Percentiles rank a stretch among this genome's conserved stretches.
These are phyloP conservation scores for Aspergillus vadensis DNA, from an alignment of 2,329 filamentous ascomycete genomes.

Conservation along the genomic window DNA sequence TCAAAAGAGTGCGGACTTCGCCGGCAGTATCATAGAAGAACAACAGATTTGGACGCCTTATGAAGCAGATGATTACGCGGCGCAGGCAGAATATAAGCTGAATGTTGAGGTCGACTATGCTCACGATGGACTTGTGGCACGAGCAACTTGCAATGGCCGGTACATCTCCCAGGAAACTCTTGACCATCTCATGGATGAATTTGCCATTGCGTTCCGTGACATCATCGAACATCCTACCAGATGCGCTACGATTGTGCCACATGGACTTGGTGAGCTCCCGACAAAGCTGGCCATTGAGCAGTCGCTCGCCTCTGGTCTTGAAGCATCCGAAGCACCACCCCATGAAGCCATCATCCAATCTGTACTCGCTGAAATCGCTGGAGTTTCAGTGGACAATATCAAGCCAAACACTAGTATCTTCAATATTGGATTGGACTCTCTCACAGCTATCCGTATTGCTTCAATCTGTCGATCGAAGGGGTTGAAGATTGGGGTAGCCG, in stretches of 20 bases:
- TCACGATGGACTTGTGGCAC: slow-evolving; percentile 22
- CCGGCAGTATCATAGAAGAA: slow-evolving; percentile 12
- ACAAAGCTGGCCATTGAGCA: slow-evolving; percentile 13
- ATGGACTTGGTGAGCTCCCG: slow-evolving; percentile 25
- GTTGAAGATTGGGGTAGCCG: slow-evolving; percentile 31
- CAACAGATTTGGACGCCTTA: slow-evolving; percentile 29
- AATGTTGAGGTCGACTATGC: slow-evolving; percentile 35
- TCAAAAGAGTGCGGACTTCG: slow-evolving; percentile 40
- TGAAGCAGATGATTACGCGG: slow-evolving; percentile 24
- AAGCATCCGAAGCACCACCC: slow-evolving; percentile 6
- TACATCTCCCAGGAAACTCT: slow-evolving; percentile 26
- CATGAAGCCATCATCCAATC: slow-evolving; percentile 24
- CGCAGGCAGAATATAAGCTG: slow-evolving; percentile 32
- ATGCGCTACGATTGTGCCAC: slow-evolving; percentile 26
- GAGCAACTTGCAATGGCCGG: slow-evolving; percentile 25
- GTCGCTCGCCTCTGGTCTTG: not conserved
- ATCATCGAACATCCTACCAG: slow-evolving; percentile 31
- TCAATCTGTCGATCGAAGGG: slow-evolving; percentile 30
- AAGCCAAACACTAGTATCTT: slow-evolving; percentile 32
- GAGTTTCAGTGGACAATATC: slow-evolving; percentile 25
- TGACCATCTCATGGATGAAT: slow-evolving; percentile 20
- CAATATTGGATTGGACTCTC: slow-evolving; percentile 35
- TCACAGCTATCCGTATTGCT: slow-evolving; percentile 35
- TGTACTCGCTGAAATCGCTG: slow-evolving; percentile 27
- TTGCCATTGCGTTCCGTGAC: slow-evolving; percentile 26